A percentile compares a stretch with the other conserved stretches of the same genome.
Conservation (phyloP, 2,329 filamentous ascomycete species). For the Colletotrichum aenigma region DNA sequence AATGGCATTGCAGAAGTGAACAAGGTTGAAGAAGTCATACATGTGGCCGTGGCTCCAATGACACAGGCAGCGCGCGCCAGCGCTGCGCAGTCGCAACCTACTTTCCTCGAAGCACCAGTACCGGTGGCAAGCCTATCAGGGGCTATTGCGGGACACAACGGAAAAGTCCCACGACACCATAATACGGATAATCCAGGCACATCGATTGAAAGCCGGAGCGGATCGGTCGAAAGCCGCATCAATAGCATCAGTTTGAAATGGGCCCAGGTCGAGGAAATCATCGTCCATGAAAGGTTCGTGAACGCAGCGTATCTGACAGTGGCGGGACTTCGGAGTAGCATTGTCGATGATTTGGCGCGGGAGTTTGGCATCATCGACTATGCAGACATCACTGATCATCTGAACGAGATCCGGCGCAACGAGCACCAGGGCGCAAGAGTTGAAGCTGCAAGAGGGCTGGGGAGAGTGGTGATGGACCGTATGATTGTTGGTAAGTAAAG, state of each 20-base stretch:
- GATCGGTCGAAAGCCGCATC: not conserved
- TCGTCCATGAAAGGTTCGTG: not conserved
- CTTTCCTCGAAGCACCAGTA: fast-evolving
- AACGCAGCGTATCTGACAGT: fast-evolving
- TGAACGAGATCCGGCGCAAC: not conserved
- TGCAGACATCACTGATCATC: not conserved
- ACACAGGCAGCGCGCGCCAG: not conserved
- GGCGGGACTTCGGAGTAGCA: fast-evolving
- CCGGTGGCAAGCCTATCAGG: not conserved
- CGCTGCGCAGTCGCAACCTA: fast-evolving
- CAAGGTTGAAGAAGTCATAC: not conserved
- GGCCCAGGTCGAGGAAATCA: not conserved
- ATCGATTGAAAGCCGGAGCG: fast-evolving
- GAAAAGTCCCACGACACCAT: fast-evolving
- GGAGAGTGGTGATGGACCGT: fast-evolving
- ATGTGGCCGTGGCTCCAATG: fast-evolving
- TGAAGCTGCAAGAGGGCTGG: fast-evolving
- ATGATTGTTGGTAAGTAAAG: not conserved
- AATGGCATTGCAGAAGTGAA: fast-evolving
- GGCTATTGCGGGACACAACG: fast-evolving
- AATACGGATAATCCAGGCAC: not conserved
- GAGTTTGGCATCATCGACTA: not conserved
- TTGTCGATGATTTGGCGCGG: fast-evolving
- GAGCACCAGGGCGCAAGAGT: not conserved
- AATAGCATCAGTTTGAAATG: not conserved